Percentiles rank a stretch among this genome's conserved stretches.
Evolutionary conservation across 495 filamentous ascomycete genomes (phyloP).

Genomic region (Daldinia childiae): DNA sequence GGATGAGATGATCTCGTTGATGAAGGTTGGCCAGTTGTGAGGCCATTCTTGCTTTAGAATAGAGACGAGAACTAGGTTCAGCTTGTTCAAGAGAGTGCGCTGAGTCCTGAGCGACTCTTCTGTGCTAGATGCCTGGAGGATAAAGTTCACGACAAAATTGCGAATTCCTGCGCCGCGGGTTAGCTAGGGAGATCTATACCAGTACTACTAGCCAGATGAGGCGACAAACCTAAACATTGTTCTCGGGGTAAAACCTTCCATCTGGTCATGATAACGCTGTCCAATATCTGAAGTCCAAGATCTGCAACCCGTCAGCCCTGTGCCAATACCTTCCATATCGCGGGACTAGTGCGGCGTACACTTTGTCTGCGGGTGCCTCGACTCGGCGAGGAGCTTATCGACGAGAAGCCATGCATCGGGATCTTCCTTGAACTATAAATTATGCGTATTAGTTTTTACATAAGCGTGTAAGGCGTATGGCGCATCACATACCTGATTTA

Average conservation of each 20-base stretch:
- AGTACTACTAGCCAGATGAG: background rate
- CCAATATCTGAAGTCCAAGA: conserved; percentile 93
- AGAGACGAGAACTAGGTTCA: conserved; percentile 95
- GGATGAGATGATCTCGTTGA: conserved; percentile 98
- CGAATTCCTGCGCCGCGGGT: conserved; percentile 75
- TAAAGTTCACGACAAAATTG: conserved; percentile 97
- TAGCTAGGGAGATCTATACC: conserved; percentile 19
- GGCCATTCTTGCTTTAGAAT: conserved; percentile 99
- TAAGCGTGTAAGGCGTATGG: conserved; percentile 13
- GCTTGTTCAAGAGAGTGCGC: conserved; percentile 91
- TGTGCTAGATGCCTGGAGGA: conserved; percentile 88
- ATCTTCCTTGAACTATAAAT: conserved; percentile 91
- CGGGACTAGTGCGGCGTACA: conserved; percentile 64
- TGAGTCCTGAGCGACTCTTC: conserved; percentile 86
- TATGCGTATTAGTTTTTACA: conserved; percentile 43
- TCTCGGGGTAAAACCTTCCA: conserved; percentile 97
- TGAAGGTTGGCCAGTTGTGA: conserved; percentile 99
- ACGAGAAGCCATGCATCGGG: conserved; percentile 97
- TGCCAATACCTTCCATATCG: conserved; percentile 7
- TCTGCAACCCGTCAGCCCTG: conserved; percentile 69
- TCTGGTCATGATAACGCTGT: conserved; percentile 97
- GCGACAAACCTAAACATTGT: conserved; percentile 82
- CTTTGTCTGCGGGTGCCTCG: conserved; percentile 94
- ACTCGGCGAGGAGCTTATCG: conserved; percentile 91
- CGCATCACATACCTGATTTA: conserved; percentile 83